These are phyloP conservation scores for Letharia lupina DNA, from an alignment of 495 filamentous ascomycete species.

Conservation along the genomic window DNA sequence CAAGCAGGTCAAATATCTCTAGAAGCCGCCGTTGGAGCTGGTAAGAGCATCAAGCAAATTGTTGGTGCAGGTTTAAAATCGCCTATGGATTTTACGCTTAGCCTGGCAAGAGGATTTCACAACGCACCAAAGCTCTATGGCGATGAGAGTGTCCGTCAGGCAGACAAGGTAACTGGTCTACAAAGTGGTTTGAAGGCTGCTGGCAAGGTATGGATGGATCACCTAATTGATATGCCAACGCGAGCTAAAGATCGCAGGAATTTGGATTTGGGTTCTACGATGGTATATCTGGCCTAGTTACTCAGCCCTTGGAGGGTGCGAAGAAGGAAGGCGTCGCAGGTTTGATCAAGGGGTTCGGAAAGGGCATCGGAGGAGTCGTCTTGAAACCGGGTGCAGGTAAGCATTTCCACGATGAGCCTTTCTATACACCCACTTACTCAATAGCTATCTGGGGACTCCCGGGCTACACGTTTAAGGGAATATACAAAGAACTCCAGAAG, in stretches of 20 bases:
- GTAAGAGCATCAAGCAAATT: conserved; percentile 58
- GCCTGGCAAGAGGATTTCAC: conserved; percentile 74
- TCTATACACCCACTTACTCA: conserved; percentile 15
- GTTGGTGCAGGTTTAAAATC: conserved; percentile 62
- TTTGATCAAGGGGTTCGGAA: conserved; percentile 67
- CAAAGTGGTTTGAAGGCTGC: conserved; percentile 58
- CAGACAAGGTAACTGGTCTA: conserved; percentile 62
- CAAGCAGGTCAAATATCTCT: conserved; percentile 32
- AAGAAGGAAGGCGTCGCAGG: conserved; percentile 60
- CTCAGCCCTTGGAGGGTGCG: conserved; percentile 57
- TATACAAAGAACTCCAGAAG: conserved; percentile 64
- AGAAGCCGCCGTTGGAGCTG: conserved; percentile 50
- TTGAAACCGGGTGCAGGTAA: conserved; percentile 62
- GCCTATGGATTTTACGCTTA: conserved; percentile 72
- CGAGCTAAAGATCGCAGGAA: conserved; percentile 35
- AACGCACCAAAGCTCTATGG: conserved; percentile 75
- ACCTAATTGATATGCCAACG: neutral
- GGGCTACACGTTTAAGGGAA: conserved; percentile 65
- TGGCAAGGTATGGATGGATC: conserved; percentile 40
- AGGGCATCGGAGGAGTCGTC: conserved; percentile 62
- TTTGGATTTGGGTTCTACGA: conserved; percentile 61
- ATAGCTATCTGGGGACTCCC: conserved; percentile 53
- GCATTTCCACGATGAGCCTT: conserved; percentile 17
- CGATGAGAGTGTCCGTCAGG: conserved; percentile 59
- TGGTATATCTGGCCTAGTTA: conserved; percentile 63